A percentile compares a stretch with the other conserved stretches of the same genome.
Evolutionary conservation across 768 basidiomycete species (phyloP).

Genomic region (Cystofilobasidium bisporidii): DNA sequence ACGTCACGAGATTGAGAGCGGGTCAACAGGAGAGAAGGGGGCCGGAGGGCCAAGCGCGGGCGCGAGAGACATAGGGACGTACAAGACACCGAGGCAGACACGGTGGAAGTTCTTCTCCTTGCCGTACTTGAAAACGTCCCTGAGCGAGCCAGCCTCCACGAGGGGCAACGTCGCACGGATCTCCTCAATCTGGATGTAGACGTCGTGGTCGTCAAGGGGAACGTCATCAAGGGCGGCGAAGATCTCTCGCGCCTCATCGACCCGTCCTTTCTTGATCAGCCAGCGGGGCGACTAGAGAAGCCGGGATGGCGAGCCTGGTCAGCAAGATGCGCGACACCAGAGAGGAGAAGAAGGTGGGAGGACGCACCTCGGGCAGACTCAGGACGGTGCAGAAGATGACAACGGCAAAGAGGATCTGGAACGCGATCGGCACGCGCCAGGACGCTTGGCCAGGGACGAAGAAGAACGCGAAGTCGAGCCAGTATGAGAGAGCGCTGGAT

Average conservation of each 20-base stretch:
- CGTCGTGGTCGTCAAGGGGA: constrained; percentile 46
- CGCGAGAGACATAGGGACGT: no score
- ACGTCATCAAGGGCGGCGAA: constrained; percentile 56
- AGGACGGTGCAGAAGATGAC: constrained; percentile 44
- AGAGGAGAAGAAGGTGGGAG: no score
- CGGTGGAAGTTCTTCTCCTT: constrained; percentile 56
- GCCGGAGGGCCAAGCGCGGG: no score
- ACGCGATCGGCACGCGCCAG: constrained; percentile 56
- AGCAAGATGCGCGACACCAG: no score
- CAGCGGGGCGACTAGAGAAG: constrained; percentile 40
- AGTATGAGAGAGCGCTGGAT: constrained; percentile 59
- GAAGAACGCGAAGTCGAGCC: constrained; percentile 58
- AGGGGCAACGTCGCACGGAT: constrained; percentile 11
- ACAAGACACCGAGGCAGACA: constrained; percentile 46
- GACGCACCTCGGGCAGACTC: not conserved
- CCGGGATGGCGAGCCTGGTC: no score
- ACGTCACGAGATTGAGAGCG: no score
- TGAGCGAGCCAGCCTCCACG: constrained; percentile 42
- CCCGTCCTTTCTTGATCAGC: constrained; percentile 51
- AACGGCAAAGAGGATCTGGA: constrained; percentile 52
- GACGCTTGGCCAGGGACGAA: constrained; percentile 48
- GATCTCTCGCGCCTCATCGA: constrained; percentile 53
- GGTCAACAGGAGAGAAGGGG: no score
- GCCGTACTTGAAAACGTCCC: constrained; percentile 52
- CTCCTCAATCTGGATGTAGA: constrained; percentile 44